Conservation (phyloP, 2,329 filamentous ascomycete species). For the Dryadomyces quercus-mongolicae region DNA sequence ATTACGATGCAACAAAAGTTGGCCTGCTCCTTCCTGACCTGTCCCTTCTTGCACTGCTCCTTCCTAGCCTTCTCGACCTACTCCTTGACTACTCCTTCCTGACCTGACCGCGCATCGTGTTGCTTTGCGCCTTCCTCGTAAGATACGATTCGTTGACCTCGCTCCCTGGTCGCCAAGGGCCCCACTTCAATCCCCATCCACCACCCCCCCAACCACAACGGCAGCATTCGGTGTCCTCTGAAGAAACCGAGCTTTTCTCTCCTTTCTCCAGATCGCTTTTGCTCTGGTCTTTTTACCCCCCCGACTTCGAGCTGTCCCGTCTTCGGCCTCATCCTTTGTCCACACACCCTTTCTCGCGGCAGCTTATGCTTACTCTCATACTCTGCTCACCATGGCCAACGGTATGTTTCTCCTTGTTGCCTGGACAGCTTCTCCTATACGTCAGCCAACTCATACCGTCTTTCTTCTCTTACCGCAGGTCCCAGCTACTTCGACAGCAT, state of each 20-base stretch:
- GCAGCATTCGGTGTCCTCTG: neutral
- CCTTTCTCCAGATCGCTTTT: neutral
- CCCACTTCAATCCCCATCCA: neutral
- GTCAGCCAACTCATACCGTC: neutral
- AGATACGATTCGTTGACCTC: neutral
- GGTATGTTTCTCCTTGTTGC: neutral
- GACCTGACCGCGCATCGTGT: neutral
- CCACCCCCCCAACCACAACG: neutral
- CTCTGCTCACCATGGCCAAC: neutral
- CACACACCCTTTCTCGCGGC: neutral
- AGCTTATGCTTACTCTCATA: neutral
- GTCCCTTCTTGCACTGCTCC: neutral
- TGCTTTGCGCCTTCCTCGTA: neutral
- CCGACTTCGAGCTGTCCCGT: no score
- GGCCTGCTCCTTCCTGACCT: neutral
- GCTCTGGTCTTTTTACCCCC: neutral
- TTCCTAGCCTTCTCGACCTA: neutral
- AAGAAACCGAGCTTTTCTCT: neutral
- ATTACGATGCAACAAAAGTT: neutral
- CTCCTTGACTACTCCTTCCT: neutral
- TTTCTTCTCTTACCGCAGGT: neutral
- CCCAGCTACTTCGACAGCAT: constrained; percentile 48
- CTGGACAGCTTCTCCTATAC: neutral
- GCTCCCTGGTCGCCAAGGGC: neutral
- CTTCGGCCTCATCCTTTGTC: no score